Evolutionary conservation across 106 monocot species (phyloP).

Genomic region (Allium cepa): DNA sequence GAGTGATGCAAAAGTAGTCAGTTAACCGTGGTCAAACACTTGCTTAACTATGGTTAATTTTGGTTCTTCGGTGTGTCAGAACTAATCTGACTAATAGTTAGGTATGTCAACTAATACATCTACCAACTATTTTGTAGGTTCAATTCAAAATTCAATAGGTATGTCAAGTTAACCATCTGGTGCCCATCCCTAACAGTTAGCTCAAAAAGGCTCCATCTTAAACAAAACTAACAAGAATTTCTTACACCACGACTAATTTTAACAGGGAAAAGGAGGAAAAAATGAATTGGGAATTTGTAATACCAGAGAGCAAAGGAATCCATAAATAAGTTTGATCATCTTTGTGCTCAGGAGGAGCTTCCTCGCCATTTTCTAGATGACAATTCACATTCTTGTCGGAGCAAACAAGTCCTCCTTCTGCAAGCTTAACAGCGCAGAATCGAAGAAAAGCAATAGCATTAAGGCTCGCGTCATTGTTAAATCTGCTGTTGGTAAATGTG

Average conservation of each 20-base stretch:
- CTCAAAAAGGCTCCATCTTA: background rate
- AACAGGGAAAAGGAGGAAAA: no score
- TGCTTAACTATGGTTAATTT: no score
- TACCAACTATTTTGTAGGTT: no score
- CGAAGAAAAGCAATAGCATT: slow-evolving; percentile 99
- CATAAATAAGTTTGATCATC: slow-evolving; percentile 82
- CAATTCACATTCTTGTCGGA: slow-evolving; percentile 47
- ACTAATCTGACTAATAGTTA: no score
- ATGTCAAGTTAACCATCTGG: no score
- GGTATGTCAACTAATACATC: no score
- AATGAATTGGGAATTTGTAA: slow-evolving; percentile 1
- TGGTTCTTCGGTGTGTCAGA: no score
- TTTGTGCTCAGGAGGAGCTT: slow-evolving; percentile 27
- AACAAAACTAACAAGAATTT: background rate
- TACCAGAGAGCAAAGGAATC: slow-evolving; percentile 93
- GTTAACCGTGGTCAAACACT: no score
- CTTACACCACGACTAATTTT: no score
- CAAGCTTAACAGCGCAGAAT: slow-evolving; percentile 98
- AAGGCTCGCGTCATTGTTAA: slow-evolving; percentile 89
- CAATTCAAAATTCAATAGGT: no score
- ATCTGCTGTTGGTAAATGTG: slow-evolving; percentile 89
- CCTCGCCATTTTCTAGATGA: slow-evolving; percentile 30
- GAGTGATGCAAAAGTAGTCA: no score
- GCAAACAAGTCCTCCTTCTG: slow-evolving; percentile 66
- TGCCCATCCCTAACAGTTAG: no score